phyloP scores from a whole-genome alignment of 371 early-diverging fungal species.

The Saksenaea oblongispora region DNA sequence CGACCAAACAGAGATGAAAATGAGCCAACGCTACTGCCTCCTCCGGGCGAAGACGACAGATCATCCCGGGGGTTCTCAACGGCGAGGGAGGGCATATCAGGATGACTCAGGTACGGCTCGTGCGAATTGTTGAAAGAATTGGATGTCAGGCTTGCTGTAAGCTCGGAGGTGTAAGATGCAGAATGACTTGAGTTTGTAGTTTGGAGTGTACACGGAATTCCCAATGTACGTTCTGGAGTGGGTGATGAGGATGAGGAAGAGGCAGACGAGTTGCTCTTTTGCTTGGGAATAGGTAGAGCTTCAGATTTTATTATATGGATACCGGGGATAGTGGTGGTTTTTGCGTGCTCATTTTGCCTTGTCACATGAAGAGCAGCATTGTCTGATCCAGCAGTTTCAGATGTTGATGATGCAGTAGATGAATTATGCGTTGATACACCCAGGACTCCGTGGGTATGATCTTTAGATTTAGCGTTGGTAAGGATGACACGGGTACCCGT shows the following conservation, averaged over 20 bases:
- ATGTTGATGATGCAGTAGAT: constrained; percentile 12
- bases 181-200: background rate
- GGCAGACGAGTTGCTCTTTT: background rate
- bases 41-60: background rate
- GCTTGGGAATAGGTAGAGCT: constrained; percentile 41
- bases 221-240: background rate
- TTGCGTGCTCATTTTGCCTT: background rate
- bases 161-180: background rate
- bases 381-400: background rate
- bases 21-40: constrained; percentile 25
- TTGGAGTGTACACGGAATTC: background rate
- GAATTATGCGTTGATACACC: constrained; percentile 9
- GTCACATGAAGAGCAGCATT: background rate
- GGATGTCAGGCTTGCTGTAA: background rate
- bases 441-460: background rate
- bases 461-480: background rate
- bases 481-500: constrained; percentile 35
- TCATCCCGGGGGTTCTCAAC: background rate
- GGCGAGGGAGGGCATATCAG: constrained; percentile 23
- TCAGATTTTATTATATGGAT: constrained; percentile 24
- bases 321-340: background rate
- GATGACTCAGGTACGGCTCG: background rate
- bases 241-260: background rate
- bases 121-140: background rate
- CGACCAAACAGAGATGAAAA: constrained; percentile 31